Base-by-base conservation (phyloP, 2,329 filamentous ascomycete species). In the Fusarium sp. region DNA sequence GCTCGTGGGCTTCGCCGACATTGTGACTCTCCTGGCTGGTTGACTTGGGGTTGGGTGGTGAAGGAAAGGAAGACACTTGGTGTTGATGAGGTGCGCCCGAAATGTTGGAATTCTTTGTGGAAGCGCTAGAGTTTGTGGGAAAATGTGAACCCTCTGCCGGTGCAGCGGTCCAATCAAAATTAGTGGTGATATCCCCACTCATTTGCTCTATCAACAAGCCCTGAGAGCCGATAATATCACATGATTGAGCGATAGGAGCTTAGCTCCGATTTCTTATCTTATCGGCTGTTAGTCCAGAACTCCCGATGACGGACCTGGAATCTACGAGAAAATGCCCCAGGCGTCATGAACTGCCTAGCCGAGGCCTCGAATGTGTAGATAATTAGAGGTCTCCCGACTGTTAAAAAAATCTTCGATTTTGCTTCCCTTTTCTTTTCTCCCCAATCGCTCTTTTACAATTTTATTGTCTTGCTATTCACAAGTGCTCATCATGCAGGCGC, bases 1-100 rank as follows among this genome's bases (percentile, higher is more conserved):
- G 81, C 91, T 92, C 85, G 88, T 86, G 79, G 84, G 84, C 89
- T 91, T 90, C 77, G 85, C 85, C 86, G 91, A 91, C 91, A 93
- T 93, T 76, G 82, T 89, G 85, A 88, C 78, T 79, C 77, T 78
- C 76, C 73, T 70, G 73, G 76, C 75, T 86, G 87, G 81, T 74
- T 73, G 76, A 70, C 57, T 74, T 77, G 71, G 74, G 68, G 63
- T 76, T 76, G 75, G 77, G 75, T 75, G 74, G 70, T 75, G 70
- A 73, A 76, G 73, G 74, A 75, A 77, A 76, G 76, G 75, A 78
- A 76, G 74, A 76, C 74, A 74, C 72, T 77, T 76, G 79, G 76
- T 79, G 77, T 72, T 79, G 72, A 65, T 72, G 62, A 58, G 47
- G 53, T 65, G 67, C 74, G 74, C 78, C 78, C 78, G 73, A 79